phyloP scores from a whole-genome alignment of 345 rosid genomes.

The Iberis pinnata region DNA sequence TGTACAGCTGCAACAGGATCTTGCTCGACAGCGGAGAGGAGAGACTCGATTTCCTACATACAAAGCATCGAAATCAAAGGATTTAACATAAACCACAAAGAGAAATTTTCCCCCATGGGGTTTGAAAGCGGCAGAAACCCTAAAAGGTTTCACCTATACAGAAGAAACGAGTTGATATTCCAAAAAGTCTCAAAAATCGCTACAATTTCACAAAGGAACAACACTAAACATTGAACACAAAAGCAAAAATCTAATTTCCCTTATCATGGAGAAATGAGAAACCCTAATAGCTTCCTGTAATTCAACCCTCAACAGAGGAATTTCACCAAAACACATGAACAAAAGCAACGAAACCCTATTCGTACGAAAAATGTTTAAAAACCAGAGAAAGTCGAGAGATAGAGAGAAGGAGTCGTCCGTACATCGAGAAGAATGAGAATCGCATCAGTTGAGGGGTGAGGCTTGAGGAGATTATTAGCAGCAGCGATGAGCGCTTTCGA shows the following conservation, averaged over 20 bases:
- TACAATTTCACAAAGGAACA: neutral
- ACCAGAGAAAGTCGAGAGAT: neutral
- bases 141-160: conserved; percentile 11
- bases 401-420: conserved; percentile 33
- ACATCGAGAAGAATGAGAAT: conserved; percentile 56
- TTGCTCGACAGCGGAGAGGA: conserved; percentile 61
- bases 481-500: conserved; percentile 46
- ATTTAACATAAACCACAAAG: conserved; percentile 1
- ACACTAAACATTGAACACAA: neutral
- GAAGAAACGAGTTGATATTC: neutral
- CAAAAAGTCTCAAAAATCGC: neutral
- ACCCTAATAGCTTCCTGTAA: conserved; percentile 24
- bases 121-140: conserved; percentile 9
- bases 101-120: neutral
- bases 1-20: conserved; percentile 38
- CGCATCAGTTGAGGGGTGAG: conserved; percentile 42
- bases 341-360: conserved; percentile 10
- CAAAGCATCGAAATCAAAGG: conserved; percentile 8
- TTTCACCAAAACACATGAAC: conserved; percentile 12
- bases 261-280: neutral
- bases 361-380: conserved; percentile 1
- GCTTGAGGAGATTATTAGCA: conserved; percentile 46
- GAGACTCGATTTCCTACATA: conserved; percentile 46
- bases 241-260: neutral
- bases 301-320: conserved; percentile 9